phyloP scores from a whole-genome alignment of 2,329 filamentous ascomycete genomes.

The Hymenotorrendiella dingleyae region DNA sequence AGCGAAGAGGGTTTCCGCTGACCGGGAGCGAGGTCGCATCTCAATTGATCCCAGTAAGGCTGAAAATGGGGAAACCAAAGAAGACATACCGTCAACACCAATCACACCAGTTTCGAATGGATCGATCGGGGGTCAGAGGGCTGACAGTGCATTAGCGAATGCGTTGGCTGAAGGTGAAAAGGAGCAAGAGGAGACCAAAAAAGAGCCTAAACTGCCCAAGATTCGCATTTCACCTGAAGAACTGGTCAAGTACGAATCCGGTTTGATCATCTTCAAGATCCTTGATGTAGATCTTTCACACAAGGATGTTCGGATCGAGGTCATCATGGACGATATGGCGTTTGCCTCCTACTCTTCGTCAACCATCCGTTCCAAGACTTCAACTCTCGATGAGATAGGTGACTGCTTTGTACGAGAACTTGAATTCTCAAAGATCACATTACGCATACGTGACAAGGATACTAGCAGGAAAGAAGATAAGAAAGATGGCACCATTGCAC shows the following conservation, averaged over 20 bases:
- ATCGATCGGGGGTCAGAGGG: slow-evolving; percentile 11
- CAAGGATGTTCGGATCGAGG: slow-evolving; percentile 71
- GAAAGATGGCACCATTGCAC: slow-evolving; percentile 71
- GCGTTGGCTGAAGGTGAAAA: slow-evolving; percentile 28
- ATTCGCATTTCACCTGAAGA: slow-evolving; percentile 74
- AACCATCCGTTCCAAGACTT: slow-evolving; percentile 60
- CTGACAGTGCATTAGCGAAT: slow-evolving; percentile 22
- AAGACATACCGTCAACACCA: slow-evolving; percentile 36
- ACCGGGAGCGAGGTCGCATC: slow-evolving; percentile 18
- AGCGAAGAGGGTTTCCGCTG: slow-evolving; percentile 39
- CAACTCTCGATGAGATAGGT: slow-evolving; percentile 84
- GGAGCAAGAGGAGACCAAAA: slow-evolving; percentile 40
- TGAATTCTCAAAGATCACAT: slow-evolving; percentile 90
- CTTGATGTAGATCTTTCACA: slow-evolving; percentile 82
- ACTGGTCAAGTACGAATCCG: slow-evolving; percentile 79
- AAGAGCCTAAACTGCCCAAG: slow-evolving; percentile 59
- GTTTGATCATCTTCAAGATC: slow-evolving; percentile 89
- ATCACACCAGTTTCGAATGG: slow-evolving; percentile 37
- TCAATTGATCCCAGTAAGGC: slow-evolving; percentile 21
- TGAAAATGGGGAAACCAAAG: slow-evolving; percentile 13
- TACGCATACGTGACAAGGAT: slow-evolving; percentile 76
- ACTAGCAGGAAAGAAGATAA: slow-evolving; percentile 65
- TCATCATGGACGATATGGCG: slow-evolving; percentile 90
- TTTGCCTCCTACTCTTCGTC: slow-evolving; percentile 84
- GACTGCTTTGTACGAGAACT: slow-evolving; percentile 95